These are phyloP conservation scores for Xylaria sp. DNA, from an alignment of 2,329 filamentous ascomycete species.

Conservation along the genomic window DNA sequence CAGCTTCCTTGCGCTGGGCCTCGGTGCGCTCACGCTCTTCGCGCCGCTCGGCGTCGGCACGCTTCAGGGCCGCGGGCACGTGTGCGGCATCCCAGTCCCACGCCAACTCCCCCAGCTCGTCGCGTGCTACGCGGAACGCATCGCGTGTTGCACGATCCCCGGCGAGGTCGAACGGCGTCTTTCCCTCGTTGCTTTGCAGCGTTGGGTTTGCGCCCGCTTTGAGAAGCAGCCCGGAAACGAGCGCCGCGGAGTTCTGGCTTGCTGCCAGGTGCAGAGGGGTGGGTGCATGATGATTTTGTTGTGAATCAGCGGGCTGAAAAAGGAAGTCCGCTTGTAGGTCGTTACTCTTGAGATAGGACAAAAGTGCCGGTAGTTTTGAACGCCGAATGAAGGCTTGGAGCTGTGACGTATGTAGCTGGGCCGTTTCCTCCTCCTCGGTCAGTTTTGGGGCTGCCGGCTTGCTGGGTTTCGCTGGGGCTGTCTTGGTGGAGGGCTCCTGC, in stretches of 20 bases:
- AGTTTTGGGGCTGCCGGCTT: slow-evolving; percentile 70
- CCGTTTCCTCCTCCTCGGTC: slow-evolving; percentile 85
- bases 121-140: slow-evolving; percentile 88
- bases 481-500: slow-evolving; percentile 53
- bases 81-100: slow-evolving; percentile 84
- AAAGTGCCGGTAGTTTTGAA: slow-evolving; percentile 86
- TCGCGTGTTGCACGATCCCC: slow-evolving; percentile 88
- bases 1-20: slow-evolving; percentile 73
- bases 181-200: slow-evolving; percentile 76
- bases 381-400: slow-evolving; percentile 88
- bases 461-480: slow-evolving; percentile 58
- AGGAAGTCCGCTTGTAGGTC: slow-evolving; percentile 75
- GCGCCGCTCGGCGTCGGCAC: slow-evolving; percentile 76
- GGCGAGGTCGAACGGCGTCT: slow-evolving; percentile 85
- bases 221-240: slow-evolving; percentile 80
- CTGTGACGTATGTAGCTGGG: slow-evolving; percentile 86
- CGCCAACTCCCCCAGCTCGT: slow-evolving; percentile 78
- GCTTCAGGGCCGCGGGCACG: slow-evolving; percentile 77
- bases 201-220: slow-evolving; percentile 82
- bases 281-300: slow-evolving; percentile 80
- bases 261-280: slow-evolving; percentile 89
- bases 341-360: slow-evolving; percentile 86
- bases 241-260: slow-evolving; percentile 78
- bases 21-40: slow-evolving; percentile 77
- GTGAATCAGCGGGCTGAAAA: slow-evolving; percentile 75